These are phyloP conservation scores for Caloboletus firmus DNA, from an alignment of 1,284 basidiomycete genomes.

Conservation along the genomic window DNA sequence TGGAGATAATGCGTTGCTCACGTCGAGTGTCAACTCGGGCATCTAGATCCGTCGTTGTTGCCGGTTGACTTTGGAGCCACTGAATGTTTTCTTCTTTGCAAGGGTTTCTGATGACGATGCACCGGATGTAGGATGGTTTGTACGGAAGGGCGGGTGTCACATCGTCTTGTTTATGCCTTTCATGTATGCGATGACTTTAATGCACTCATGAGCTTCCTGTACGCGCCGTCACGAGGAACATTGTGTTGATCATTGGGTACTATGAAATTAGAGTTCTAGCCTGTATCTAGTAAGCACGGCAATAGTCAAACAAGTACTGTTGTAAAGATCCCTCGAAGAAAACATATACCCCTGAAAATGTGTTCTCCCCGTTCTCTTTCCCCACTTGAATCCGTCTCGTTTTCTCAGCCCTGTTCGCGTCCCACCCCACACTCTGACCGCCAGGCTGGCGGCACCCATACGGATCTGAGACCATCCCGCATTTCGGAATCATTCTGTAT, in stretches of 20 bases:
- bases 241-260: background rate
- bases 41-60: conserved; percentile 10
- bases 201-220: conserved; percentile 5
- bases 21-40: conserved; percentile 3
- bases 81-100: background rate
- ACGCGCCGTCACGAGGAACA: background rate
- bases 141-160: background rate
- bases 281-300: background rate
- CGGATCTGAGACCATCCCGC: background rate
- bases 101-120: background rate
- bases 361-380: no score
- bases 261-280: background rate
- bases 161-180: conserved; percentile 2
- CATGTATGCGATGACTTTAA: conserved; percentile 15
- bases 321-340: no score
- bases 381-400: no score
- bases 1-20: conserved; percentile 17
- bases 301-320: no score
- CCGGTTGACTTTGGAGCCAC: no score
- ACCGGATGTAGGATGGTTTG: background rate
- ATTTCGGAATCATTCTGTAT: background rate
- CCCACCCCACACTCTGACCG: background rate
- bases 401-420: no score
- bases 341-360: no score
- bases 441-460: no score